A percentile compares a stretch with the other conserved stretches of the same genome.
Conservation (phyloP, 306 rosid genomes). For the Leucaena leucocephala region DNA sequence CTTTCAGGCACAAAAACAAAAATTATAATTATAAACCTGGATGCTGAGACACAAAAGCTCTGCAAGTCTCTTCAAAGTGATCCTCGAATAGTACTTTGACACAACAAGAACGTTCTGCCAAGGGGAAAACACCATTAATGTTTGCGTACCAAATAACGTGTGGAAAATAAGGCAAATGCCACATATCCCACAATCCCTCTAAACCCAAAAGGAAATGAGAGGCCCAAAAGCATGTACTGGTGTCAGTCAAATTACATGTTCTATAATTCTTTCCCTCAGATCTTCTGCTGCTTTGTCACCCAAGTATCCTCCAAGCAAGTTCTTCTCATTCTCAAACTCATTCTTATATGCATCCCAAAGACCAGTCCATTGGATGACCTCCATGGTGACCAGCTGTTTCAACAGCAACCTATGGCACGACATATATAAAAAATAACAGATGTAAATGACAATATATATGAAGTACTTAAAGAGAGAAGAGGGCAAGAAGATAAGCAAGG, state of each 20-base stretch:
- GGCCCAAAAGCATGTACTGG: background rate
- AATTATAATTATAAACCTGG: slow-evolving; percentile 54
- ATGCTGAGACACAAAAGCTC: slow-evolving; percentile 67
- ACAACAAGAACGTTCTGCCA: slow-evolving; percentile 80
- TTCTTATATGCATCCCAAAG: slow-evolving; percentile 73
- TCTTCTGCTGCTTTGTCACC: slow-evolving; percentile 86
- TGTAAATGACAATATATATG: slow-evolving; percentile 17
- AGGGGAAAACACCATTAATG: slow-evolving; percentile 23
- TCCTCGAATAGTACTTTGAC: slow-evolving; percentile 72
- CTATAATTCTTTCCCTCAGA: slow-evolving; percentile 80
- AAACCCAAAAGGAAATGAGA: background rate
- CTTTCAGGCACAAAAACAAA: slow-evolving; percentile 3
- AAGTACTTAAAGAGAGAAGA: background rate
- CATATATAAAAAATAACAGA: slow-evolving; percentile 17
- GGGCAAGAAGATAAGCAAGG: background rate
- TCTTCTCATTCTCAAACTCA: slow-evolving; percentile 78
- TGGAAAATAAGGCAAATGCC: slow-evolving; percentile 12
- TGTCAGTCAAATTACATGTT: slow-evolving; percentile 56
- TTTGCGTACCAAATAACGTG: background rate
- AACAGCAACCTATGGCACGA: slow-evolving; percentile 53
- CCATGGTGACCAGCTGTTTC: slow-evolving; percentile 82
- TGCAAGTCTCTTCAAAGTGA: slow-evolving; percentile 64
- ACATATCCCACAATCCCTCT: slow-evolving; percentile 28
- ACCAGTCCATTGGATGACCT: slow-evolving; percentile 81
- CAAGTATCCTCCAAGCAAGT: slow-evolving; percentile 64